Conservation (phyloP, 495 filamentous ascomycete species). For the Trichoderma reesei region DNA sequence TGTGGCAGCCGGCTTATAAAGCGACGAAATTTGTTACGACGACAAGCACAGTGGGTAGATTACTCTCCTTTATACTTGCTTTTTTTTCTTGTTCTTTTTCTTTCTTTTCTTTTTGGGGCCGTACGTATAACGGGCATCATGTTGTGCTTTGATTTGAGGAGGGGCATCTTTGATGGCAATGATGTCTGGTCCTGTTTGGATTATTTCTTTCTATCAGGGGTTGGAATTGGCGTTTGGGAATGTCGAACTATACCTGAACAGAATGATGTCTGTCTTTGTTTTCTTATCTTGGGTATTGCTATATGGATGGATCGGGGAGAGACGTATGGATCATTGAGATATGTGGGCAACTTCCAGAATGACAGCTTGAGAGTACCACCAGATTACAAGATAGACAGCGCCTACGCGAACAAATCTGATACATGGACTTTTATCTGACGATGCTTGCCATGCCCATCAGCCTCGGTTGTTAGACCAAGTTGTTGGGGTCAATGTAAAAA, state of each 20-base stretch:
- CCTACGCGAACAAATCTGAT: background rate
- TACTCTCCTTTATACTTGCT: slow-evolving; percentile 5
- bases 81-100: no score
- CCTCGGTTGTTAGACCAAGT: background rate
- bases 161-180: background rate
- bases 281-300: background rate
- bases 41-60: background rate
- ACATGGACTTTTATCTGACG: background rate
- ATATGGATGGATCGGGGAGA: background rate
- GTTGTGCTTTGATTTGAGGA: background rate
- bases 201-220: no score
- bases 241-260: slow-evolving; percentile 5
- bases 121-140: background rate
- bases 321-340: background rate
- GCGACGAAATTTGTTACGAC: background rate
- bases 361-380: background rate
- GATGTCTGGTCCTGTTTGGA: background rate
- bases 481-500: slow-evolving; percentile 1
- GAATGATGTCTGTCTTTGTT: background rate
- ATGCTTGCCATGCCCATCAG: no score
- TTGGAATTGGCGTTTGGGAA: no score
- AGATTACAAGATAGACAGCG: slow-evolving; percentile 5
- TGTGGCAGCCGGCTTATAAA: background rate
- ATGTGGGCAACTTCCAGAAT: background rate
- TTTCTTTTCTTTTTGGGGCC: background rate